phyloP scores from a whole-genome alignment of 2,329 filamentous ascomycete genomes.

The Periglandula ipomoeae region DNA sequence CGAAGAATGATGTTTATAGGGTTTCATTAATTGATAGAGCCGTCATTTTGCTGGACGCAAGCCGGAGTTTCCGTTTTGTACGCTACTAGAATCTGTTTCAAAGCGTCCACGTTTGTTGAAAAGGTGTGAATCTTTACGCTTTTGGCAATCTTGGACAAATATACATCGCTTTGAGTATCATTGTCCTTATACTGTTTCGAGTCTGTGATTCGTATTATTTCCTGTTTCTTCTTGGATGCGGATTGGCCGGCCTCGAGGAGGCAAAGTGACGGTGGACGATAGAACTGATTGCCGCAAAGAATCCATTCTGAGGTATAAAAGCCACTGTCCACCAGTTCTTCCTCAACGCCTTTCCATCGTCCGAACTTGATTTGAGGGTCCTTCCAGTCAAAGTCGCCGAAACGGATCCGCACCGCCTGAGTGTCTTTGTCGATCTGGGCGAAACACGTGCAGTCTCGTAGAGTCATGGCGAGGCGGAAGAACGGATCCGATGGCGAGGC shows the following conservation, averaged over 20 bases:
- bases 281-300: constrained; percentile 23
- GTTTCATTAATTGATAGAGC: not conserved
- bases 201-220: constrained; percentile 14
- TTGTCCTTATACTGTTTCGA: not conserved
- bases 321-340: constrained; percentile 52
- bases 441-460: constrained; percentile 71
- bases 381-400: constrained; percentile 74
- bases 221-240: constrained; percentile 7
- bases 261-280: constrained; percentile 28
- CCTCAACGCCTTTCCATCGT: constrained; percentile 60
- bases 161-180: not conserved
- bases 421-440: constrained; percentile 41
- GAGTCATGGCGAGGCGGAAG: constrained; percentile 66
- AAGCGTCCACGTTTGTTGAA: constrained; percentile 10
- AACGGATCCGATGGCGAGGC: constrained; percentile 31
- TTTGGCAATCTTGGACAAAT: not conserved
- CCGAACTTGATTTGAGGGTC: constrained; percentile 54
- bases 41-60: not conserved
- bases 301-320: constrained; percentile 52
- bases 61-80: constrained; percentile 4
- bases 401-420: constrained; percentile 41
- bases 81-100: constrained; percentile 8
- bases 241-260: constrained; percentile 5
- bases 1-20: not conserved
- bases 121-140: constrained; percentile 13